A percentile compares a stretch with the other conserved stretches of the same genome.
phyloP scores from a whole-genome alignment of 345 rosid genomes.

The Lagerstroemia speciosa region DNA sequence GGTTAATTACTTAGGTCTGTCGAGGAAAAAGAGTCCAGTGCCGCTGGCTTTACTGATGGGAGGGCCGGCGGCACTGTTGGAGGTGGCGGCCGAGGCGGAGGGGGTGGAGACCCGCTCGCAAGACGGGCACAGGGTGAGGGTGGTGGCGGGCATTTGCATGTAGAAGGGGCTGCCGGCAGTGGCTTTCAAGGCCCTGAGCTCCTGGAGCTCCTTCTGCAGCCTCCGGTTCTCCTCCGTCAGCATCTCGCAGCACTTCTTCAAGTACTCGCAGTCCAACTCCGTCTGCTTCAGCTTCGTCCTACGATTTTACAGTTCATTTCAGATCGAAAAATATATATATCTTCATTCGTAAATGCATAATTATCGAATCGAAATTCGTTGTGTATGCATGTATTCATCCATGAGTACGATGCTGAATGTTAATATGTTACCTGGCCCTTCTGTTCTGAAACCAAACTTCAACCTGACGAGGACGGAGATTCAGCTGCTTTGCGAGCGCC shows the following conservation, averaged over 20 bases:
- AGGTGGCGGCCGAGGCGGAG: not conserved
- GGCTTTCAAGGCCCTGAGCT: constrained; percentile 50
- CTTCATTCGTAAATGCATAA: not conserved
- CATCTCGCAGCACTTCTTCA: constrained; percentile 87
- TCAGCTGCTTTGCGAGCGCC: constrained; percentile 77
- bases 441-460: constrained; percentile 99
- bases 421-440: constrained; percentile 66
- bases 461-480: constrained; percentile 85
- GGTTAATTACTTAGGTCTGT: not conserved
- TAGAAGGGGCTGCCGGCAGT: constrained; percentile 43
- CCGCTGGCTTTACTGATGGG: not conserved
- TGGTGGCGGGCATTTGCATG: constrained; percentile 78
- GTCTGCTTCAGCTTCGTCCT: constrained; percentile 99
- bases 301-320: constrained; percentile 13
- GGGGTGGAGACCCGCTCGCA: constrained; percentile 47
- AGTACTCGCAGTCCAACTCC: constrained; percentile 81
- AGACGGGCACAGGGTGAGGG: constrained; percentile 73
- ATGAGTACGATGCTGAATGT: not conserved
- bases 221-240: constrained; percentile 86
- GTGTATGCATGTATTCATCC: not conserved
- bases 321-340: not conserved
- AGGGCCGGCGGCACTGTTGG: not conserved
- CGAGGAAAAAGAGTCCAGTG: not conserved
- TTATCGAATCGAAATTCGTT: not conserved
- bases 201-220: constrained; percentile 83